phyloP scores from a whole-genome alignment of 2,329 filamentous ascomycete species.

The Chalaropsis thielavioides region DNA sequence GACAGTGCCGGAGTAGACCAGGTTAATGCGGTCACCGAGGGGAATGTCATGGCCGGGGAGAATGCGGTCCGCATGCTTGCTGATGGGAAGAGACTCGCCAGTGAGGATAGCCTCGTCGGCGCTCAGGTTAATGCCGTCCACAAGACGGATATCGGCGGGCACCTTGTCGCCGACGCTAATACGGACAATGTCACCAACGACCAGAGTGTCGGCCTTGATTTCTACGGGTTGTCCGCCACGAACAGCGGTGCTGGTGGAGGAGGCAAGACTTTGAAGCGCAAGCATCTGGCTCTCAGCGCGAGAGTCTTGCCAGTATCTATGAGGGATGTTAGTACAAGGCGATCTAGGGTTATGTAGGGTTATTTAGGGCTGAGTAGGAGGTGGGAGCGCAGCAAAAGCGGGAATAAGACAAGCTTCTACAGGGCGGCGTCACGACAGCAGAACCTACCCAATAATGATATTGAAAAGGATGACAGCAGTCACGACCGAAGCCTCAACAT shows the following conservation, averaged over 20 bases:
- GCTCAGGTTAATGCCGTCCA: constrained; percentile 57
- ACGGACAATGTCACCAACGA: constrained; percentile 50
- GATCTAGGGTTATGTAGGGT: constrained; percentile 10
- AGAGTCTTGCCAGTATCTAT: constrained; percentile 35
- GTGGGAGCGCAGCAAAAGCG: neutral
- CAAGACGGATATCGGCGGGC: constrained; percentile 51
- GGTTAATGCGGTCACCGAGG: constrained; percentile 55
- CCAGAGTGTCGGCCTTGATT: constrained; percentile 42
- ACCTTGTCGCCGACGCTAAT: constrained; percentile 53
- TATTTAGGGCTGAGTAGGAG: neutral
- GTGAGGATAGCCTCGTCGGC: constrained; percentile 64
- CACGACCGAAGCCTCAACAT: constrained; percentile 48
- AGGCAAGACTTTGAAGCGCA: constrained; percentile 43
- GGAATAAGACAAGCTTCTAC: neutral
- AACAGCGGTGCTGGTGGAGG: constrained; percentile 45
- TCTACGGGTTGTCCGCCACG: constrained; percentile 37
- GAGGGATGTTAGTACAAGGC: neutral
- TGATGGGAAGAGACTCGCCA: constrained; percentile 56
- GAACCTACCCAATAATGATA: constrained; percentile 46
- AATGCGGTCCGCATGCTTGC: constrained; percentile 45
- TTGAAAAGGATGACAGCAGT: constrained; percentile 52
- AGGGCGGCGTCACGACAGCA: neutral
- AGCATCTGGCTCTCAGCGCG: constrained; percentile 48
- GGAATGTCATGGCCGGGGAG: constrained; percentile 41
- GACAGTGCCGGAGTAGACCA: constrained; percentile 58